Conservation (phyloP, 2,329 filamentous ascomycete genomes). For the Colletotrichum sp. region DNA sequence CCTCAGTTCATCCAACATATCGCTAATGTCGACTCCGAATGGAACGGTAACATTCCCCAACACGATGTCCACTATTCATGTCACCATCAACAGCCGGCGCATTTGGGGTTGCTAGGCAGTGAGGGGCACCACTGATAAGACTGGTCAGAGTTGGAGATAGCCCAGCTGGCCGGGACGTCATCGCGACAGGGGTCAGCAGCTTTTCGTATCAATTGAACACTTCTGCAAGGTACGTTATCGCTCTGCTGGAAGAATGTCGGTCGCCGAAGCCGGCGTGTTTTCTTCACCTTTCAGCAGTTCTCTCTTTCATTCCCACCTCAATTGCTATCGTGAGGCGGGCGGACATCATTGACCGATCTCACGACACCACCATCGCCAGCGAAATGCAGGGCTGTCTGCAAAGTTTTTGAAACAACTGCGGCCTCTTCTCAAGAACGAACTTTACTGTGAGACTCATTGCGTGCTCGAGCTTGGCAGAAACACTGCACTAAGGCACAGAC, state of each 20-base stretch:
- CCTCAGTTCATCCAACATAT: not conserved
- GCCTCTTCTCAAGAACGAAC: not conserved
- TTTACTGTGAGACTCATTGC: not conserved
- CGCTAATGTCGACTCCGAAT: not conserved
- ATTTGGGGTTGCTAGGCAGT: not conserved
- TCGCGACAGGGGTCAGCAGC: not conserved
- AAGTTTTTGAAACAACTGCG: not conserved
- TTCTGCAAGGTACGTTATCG: not conserved
- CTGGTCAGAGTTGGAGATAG: not conserved
- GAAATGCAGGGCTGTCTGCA: not conserved
- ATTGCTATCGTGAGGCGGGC: not conserved
- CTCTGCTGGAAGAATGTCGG: not conserved
- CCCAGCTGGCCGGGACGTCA: not conserved
- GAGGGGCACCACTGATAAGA: conserved; percentile 14
- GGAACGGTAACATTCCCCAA: conserved; percentile 14
- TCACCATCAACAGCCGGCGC: not conserved
- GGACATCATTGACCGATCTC: not conserved
- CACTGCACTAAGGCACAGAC: not conserved
- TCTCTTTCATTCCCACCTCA: not conserved
- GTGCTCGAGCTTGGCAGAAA: not conserved
- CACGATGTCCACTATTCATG: conserved; percentile 18
- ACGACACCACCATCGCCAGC: not conserved
- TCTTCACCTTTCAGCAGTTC: not conserved
- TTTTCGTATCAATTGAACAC: not conserved
- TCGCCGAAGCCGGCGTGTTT: not conserved